Evolutionary conservation across 2,329 filamentous ascomycete genomes (phyloP).

Genomic region (Botrytis cinerea): DNA sequence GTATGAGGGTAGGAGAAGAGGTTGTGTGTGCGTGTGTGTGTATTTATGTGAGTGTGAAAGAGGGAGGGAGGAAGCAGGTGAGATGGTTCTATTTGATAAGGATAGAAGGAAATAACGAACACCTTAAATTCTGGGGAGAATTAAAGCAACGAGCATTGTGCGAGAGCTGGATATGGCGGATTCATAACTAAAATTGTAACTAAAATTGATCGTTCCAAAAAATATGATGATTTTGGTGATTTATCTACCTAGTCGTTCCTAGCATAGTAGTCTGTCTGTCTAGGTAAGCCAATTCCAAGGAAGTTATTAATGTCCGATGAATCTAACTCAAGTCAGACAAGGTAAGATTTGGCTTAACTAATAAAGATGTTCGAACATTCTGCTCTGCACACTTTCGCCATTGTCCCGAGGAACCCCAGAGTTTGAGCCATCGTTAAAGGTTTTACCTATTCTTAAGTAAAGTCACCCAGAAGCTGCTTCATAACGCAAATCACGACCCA

Average conservation of each 20-base stretch:
- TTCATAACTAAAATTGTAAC: neutral
- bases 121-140: conserved; percentile 12
- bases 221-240: conserved; percentile 11
- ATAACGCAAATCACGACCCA: conserved; percentile 3
- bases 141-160: neutral
- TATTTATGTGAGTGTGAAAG: neutral
- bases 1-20: neutral
- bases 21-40: neutral
- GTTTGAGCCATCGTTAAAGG: neutral
- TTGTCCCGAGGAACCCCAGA: neutral
- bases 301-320: conserved; percentile 4
- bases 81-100: neutral
- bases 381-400: neutral
- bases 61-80: neutral
- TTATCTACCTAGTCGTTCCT: neutral
- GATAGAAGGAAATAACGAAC: neutral
- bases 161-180: neutral
- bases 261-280: neutral
- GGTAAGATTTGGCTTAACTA: neutral
- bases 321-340: neutral
- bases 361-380: neutral
- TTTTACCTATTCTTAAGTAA: neutral
- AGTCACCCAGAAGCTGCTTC: conserved; percentile 6
- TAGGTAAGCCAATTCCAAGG: conserved; percentile 8
- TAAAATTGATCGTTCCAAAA: neutral